Evolutionary conservation across 2,329 filamentous ascomycete genomes (phyloP).

Genomic region (Epicoccum nigrum): DNA sequence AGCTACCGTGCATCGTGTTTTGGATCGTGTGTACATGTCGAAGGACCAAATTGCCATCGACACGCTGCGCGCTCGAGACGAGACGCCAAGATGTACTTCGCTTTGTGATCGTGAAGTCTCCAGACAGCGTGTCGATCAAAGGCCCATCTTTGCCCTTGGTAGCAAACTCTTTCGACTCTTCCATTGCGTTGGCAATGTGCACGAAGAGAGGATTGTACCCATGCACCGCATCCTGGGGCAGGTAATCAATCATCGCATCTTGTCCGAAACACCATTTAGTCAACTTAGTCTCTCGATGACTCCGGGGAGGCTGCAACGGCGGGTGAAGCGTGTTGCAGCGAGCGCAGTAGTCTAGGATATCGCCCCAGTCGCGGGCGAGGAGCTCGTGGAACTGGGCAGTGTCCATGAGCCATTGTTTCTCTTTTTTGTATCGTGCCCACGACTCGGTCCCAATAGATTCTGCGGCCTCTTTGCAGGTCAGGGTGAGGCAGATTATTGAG

Average conservation of each 20-base stretch:
- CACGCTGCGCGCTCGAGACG: neutral
- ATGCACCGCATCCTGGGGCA: neutral
- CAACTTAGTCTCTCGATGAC: neutral
- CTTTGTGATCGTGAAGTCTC: neutral
- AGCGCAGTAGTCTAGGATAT: neutral
- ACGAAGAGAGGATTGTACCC: neutral
- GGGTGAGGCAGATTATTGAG: neutral
- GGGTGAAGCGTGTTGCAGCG: constrained; percentile 2
- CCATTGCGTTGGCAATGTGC: constrained; percentile 1
- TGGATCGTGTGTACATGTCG: neutral
- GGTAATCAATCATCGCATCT: constrained; percentile 3
- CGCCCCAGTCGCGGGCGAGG: neutral
- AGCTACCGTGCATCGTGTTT: neutral
- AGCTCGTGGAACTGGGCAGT: neutral
- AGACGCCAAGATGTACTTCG: neutral
- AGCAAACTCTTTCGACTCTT: neutral
- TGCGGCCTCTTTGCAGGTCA: constrained; percentile 3
- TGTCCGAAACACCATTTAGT: constrained; percentile 1
- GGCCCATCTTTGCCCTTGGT: neutral
- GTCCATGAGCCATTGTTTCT: neutral
- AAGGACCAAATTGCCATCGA: neutral
- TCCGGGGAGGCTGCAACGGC: neutral
- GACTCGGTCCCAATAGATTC: neutral
- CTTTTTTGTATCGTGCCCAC: neutral
- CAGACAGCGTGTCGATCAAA: neutral